Conservation (phyloP, 768 basidiomycete species). For the Agrocybe praecox region DNA sequence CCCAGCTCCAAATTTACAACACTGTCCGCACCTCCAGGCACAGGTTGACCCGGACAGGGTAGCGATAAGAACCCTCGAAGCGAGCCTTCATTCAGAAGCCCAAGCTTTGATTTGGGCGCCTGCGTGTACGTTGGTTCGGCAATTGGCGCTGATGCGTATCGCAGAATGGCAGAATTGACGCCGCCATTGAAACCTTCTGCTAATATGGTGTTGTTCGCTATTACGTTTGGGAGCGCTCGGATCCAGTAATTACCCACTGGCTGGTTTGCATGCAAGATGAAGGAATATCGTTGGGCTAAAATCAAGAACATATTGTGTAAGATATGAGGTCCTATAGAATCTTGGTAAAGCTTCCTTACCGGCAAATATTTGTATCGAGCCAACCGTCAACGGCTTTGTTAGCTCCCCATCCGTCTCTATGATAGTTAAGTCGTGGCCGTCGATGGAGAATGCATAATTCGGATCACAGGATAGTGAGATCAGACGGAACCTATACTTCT, state of each 20-base stretch:
- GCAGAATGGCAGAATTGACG: constrained; percentile 51
- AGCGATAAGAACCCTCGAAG: constrained; percentile 38
- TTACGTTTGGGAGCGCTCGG: constrained; percentile 30
- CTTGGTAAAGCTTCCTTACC: constrained; percentile 7
- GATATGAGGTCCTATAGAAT: too few relatives aligned
- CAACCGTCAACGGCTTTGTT: constrained; percentile 42
- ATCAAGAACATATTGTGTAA: not conserved
- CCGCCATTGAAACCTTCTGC: constrained; percentile 17
- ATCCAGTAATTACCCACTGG: constrained; percentile 55
- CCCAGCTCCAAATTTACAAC: constrained; percentile 40
- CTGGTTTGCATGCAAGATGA: constrained; percentile 46
- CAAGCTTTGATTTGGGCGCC: constrained; percentile 11
- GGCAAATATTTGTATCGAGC: constrained; percentile 43
- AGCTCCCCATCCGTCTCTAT: constrained; percentile 55
- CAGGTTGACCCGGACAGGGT: constrained; percentile 30
- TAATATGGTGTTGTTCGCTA: constrained; percentile 2
- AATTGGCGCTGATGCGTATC: constrained; percentile 45
- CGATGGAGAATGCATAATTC: constrained; percentile 44
- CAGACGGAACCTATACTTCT: constrained; percentile 57
- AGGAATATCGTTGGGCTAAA: constrained; percentile 28
- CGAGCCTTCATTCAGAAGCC: constrained; percentile 36
- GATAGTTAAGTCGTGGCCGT: constrained; percentile 50
- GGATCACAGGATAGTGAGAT: constrained; percentile 53
- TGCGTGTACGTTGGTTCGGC: constrained; percentile 42
- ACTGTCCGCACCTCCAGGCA: constrained; percentile 43